Conservation (phyloP, 768 basidiomycete species). For the Mycena haematopus region DNA sequence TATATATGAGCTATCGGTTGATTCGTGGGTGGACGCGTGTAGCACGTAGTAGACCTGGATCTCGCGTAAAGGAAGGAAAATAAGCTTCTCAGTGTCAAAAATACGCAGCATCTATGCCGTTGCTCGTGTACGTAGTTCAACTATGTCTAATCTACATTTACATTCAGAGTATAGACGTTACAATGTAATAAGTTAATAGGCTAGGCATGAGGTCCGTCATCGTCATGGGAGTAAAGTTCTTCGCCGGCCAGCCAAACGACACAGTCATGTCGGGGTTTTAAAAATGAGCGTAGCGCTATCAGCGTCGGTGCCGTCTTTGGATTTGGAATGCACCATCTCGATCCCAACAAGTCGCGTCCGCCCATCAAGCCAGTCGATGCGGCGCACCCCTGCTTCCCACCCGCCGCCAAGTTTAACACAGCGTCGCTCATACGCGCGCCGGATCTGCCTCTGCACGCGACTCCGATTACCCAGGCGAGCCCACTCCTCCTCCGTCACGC, state of each 20-base stretch:
- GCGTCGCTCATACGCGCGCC: slow-evolving; percentile 66
- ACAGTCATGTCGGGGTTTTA: slow-evolving; percentile 18
- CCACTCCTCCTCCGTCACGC: slow-evolving; percentile 74
- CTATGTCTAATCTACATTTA: slow-evolving; percentile 16
- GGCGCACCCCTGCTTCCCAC: slow-evolving; percentile 72
- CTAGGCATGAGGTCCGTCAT: slow-evolving; percentile 8
- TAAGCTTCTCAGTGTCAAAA: background rate
- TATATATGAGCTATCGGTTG: too few species aligned
- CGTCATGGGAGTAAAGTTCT: background rate
- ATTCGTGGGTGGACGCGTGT: background rate
- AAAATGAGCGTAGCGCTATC: slow-evolving; percentile 14
- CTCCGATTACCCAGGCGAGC: slow-evolving; percentile 60
- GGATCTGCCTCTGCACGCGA: slow-evolving; percentile 62
- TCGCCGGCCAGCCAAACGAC: background rate
- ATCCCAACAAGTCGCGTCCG: slow-evolving; percentile 67
- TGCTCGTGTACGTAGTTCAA: background rate
- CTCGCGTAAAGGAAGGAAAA: background rate
- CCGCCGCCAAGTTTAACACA: slow-evolving; percentile 67
- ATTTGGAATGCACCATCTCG: slow-evolving; percentile 48
- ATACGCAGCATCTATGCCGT: background rate
- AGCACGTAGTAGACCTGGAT: background rate
- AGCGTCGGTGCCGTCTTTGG: slow-evolving; percentile 1
- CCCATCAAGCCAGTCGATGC: slow-evolving; percentile 70
- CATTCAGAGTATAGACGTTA: slow-evolving; percentile 5
- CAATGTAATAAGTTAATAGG: slow-evolving; percentile 10